A percentile compares a stretch with the other conserved stretches of the same genome.
These are phyloP conservation scores for Mycena sp. DNA, from an alignment of 1,284 basidiomycete genomes.

Conservation along the genomic window DNA sequence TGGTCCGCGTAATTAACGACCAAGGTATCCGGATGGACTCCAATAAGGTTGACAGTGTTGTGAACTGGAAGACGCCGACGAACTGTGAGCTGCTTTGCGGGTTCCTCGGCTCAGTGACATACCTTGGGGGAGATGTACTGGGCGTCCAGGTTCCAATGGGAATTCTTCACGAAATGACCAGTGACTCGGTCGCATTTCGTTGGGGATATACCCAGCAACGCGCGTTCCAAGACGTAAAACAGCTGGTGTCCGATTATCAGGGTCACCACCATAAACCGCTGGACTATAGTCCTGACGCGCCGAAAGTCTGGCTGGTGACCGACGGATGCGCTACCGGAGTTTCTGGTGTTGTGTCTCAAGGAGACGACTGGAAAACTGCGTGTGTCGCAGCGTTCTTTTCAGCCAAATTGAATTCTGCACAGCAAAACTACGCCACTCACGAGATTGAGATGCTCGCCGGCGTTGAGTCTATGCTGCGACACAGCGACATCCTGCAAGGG, in stretches of 20 bases:
- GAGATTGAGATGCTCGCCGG: too few species aligned
- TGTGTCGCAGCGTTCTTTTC: conserved; percentile 16
- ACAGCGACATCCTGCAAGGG: conserved; percentile 21
- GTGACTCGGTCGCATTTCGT: conserved; percentile 20
- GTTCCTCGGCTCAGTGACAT: conserved; percentile 30
- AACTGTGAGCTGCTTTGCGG: conserved; percentile 7
- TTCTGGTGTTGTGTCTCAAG: neutral
- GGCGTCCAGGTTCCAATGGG: conserved; percentile 29
- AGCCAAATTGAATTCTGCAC: too few species aligned
- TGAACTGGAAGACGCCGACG: conserved; percentile 6
- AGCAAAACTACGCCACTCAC: too few species aligned
- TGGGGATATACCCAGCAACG: conserved; percentile 36
- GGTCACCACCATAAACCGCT: neutral
- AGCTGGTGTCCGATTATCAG: neutral
- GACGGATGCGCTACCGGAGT: neutral
- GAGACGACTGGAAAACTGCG: neutral
- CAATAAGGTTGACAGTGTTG: conserved; percentile 8
- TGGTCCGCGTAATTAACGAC: too few species aligned
- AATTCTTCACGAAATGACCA: conserved; percentile 30
- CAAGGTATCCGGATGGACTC: conserved; percentile 13
- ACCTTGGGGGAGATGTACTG: conserved; percentile 24
- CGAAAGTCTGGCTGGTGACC: neutral
- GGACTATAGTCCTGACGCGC: neutral
- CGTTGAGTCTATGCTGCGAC: too few species aligned
- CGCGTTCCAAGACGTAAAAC: conserved; percentile 33